Percentiles rank a stretch among this genome's conserved stretches.
phyloP scores from a whole-genome alignment of 2,329 filamentous ascomycete species.

The Hypomyces rosellus region DNA sequence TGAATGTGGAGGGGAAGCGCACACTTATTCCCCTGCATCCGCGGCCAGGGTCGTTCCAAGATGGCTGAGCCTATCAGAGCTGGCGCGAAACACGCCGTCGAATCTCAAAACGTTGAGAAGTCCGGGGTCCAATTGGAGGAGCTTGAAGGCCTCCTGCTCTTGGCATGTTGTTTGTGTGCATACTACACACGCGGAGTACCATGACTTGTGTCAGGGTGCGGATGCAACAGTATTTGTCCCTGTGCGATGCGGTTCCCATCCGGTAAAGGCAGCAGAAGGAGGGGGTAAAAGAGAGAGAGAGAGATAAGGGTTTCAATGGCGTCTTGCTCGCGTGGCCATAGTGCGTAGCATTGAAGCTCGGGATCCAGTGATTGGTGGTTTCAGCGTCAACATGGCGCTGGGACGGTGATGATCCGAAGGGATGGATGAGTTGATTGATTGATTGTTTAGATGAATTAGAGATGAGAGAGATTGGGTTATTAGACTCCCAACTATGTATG shows the following conservation, averaged over 20 bases:
- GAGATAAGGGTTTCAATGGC: background rate
- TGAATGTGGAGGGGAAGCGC: conserved; percentile 6
- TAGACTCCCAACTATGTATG: too few relatives aligned
- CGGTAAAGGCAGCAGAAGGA: too few relatives aligned
- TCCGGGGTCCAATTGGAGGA: conserved; percentile 2
- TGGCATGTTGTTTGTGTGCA: background rate
- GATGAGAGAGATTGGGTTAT: too few relatives aligned
- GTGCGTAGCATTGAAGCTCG: background rate
- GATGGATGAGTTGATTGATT: too few relatives aligned
- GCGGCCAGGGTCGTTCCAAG: conserved; percentile 2
- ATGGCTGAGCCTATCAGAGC: conserved; percentile 4
- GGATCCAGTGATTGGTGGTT: conserved; percentile 1
- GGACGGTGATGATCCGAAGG: too few relatives aligned
- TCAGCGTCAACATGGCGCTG: too few relatives aligned
- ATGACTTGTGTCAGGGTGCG: too few relatives aligned
- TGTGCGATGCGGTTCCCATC: too few relatives aligned
- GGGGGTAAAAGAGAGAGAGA: too few relatives aligned
- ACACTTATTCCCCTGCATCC: conserved; percentile 7
- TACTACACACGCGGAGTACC: background rate
- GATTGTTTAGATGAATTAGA: too few relatives aligned
- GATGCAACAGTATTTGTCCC: too few relatives aligned
- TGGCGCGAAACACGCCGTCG: conserved; percentile 9
- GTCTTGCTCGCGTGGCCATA: background rate
- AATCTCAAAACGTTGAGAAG: conserved; percentile 9
- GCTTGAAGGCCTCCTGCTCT: background rate